Percentiles rank a stretch among this genome's conserved stretches.
Evolutionary conservation across 306 rosid species (phyloP).

Genomic region (Quercus suber): DNA sequence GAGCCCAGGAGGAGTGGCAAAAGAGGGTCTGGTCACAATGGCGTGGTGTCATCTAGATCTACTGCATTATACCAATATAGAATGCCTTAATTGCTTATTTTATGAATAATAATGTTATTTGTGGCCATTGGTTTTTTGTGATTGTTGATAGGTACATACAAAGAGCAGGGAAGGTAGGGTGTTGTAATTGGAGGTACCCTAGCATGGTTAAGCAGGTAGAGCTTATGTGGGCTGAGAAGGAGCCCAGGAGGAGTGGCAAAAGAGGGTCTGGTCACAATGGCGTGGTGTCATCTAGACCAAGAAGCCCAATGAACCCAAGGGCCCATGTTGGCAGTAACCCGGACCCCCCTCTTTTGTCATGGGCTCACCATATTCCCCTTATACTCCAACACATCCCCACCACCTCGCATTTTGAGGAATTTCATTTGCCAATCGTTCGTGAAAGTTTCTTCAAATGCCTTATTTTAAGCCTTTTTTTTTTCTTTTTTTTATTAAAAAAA

Average conservation of each 20-base stretch:
- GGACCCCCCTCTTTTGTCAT: slow-evolving; percentile 34
- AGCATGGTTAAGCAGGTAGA: slow-evolving; percentile 52
- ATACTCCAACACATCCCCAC: slow-evolving; percentile 29
- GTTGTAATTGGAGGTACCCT: slow-evolving; percentile 58
- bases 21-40: slow-evolving; percentile 26
- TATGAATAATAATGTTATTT: not conserved
- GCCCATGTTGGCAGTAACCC: not conserved
- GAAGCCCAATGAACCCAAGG: slow-evolving; percentile 34
- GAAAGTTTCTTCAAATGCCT: not conserved
- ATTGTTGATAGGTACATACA: slow-evolving; percentile 53
- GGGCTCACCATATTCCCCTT: slow-evolving; percentile 45
- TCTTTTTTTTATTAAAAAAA: not conserved
- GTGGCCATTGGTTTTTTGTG: not conserved
- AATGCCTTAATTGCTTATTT: not conserved
- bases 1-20: slow-evolving; percentile 60
- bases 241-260: slow-evolving; percentile 54
- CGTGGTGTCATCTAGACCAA: slow-evolving; percentile 26
- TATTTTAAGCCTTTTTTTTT: not conserved
- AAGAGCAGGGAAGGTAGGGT: slow-evolving; percentile 59
- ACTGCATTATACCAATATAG: too few relatives aligned
- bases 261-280: slow-evolving; percentile 28
- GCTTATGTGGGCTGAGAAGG: slow-evolving; percentile 79
- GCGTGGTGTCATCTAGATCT: slow-evolving; percentile 20
- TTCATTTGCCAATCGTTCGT: not conserved
- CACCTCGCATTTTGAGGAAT: slow-evolving; percentile 40